These are phyloP conservation scores for Podosphaera fusca DNA, from an alignment of 2,329 filamentous ascomycete species.

Conservation along the genomic window DNA sequence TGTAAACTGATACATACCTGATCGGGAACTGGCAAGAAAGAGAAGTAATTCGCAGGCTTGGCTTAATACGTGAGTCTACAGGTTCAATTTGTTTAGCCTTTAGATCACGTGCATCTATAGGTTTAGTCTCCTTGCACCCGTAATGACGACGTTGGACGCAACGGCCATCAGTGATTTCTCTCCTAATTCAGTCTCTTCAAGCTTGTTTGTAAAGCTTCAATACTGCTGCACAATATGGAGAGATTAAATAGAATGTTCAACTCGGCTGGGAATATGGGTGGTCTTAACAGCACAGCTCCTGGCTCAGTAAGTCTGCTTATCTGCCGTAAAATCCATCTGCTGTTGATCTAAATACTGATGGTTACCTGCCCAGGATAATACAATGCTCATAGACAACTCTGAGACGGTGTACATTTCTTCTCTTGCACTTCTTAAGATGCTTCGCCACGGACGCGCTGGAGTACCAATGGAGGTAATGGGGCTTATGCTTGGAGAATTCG, in stretches of 20 bases:
- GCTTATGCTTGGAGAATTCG: constrained; percentile 94
- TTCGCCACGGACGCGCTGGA: constrained; percentile 87
- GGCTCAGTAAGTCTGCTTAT: constrained; percentile 29
- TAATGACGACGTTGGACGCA: too few species aligned
- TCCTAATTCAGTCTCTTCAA: neutral
- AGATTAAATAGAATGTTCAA: constrained; percentile 76
- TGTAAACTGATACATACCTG: too few species aligned
- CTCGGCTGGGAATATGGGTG: constrained; percentile 44
- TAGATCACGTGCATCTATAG: too few species aligned
- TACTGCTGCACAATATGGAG: constrained; percentile 38
- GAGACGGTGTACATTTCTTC: constrained; percentile 99
- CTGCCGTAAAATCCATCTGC: neutral
- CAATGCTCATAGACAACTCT: constrained; percentile 88
- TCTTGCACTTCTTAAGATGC: constrained; percentile 90
- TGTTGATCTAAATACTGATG: constrained; percentile 4
- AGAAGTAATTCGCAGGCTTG: too few species aligned
- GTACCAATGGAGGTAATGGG: constrained; percentile 99
- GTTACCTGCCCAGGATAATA: constrained; percentile 44
- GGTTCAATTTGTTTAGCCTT: too few species aligned
- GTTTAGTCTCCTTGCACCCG: too few species aligned
- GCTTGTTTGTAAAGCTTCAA: neutral
- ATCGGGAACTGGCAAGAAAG: too few species aligned
- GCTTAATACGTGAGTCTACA: too few species aligned
- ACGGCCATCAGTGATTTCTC: neutral
- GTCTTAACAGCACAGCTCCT: constrained; percentile 29